These are phyloP conservation scores for Paraglomus occultum DNA, from an alignment of 192 early-diverging fungal species.

Conservation along the genomic window DNA sequence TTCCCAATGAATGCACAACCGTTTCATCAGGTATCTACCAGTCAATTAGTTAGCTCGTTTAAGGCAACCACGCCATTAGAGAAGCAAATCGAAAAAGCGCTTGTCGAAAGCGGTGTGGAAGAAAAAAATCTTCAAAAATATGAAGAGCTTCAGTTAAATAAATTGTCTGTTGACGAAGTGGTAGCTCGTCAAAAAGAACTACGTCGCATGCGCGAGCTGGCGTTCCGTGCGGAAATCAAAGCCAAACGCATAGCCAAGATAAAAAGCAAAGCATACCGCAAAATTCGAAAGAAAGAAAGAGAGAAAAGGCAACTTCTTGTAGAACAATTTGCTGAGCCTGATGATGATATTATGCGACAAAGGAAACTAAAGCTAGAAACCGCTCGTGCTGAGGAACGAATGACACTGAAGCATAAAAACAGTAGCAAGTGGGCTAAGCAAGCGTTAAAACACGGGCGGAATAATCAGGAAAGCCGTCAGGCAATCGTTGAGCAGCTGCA, in stretches of 20 bases:
- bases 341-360: constrained; percentile 67
- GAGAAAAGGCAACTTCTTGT: constrained; percentile 49
- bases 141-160: constrained; percentile 86
- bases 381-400: constrained; percentile 86
- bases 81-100: constrained; percentile 65
- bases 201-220: constrained; percentile 86
- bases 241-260: constrained; percentile 93
- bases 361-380: constrained; percentile 68
- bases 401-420: constrained; percentile 92
- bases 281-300: constrained; percentile 82
- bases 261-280: constrained; percentile 94
- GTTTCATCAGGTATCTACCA: constrained; percentile 44
- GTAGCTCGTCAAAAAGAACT: constrained; percentile 72
- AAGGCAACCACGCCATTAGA: constrained; percentile 69
- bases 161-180: constrained; percentile 80
- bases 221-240: constrained; percentile 92
- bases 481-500: constrained; percentile 84
- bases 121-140: constrained; percentile 77
- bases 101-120: constrained; percentile 70
- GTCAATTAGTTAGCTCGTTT: constrained; percentile 62
- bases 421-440: constrained; percentile 96
- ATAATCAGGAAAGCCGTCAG: constrained; percentile 65
- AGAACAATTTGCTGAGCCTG: constrained; percentile 59
- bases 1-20: constrained; percentile 60
- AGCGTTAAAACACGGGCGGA: constrained; percentile 60